A percentile compares a stretch with the other conserved stretches of the same genome.
Conservation (phyloP, 1,284 basidiomycete genomes). For the Thelephora terrestris region DNA sequence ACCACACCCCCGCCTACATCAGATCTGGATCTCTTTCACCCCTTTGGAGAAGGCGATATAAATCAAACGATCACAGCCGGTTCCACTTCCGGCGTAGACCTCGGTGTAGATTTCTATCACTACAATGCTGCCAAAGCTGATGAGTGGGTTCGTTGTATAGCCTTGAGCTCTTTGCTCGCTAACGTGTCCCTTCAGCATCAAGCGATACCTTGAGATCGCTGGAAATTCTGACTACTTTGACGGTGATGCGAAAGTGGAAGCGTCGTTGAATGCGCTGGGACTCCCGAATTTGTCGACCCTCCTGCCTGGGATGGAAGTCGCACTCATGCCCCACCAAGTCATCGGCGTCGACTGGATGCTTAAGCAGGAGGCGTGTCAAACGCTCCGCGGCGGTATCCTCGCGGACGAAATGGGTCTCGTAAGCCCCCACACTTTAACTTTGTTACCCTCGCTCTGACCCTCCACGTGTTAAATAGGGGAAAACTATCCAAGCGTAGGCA, state of each 20-base stretch:
- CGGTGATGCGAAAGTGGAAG: constrained; percentile 41
- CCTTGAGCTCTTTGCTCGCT: neutral
- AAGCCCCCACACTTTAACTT: constrained; percentile 23
- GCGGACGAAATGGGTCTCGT: constrained; percentile 71
- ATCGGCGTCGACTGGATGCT: constrained; percentile 63
- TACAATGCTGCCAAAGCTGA: constrained; percentile 28
- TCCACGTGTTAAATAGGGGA: neutral
- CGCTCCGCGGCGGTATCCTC: constrained; percentile 48
- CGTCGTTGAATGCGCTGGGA: constrained; percentile 34
- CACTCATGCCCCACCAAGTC: constrained; percentile 54
- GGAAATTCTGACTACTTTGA: constrained; percentile 48
- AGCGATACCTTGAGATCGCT: constrained; percentile 42
- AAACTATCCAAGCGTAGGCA: constrained; percentile 38
- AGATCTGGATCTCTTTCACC: too few relatives aligned
- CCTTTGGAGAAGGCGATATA: too few relatives aligned
- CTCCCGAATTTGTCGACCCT: constrained; percentile 29
- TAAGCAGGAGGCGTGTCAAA: constrained; percentile 36
- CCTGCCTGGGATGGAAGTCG: constrained; percentile 42
- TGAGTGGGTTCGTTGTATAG: constrained; percentile 29
- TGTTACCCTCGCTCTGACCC: neutral
- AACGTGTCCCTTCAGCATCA: constrained; percentile 27
- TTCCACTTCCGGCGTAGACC: constrained; percentile 20
- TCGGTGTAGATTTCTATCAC: constrained; percentile 25
- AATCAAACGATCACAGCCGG: too few relatives aligned
- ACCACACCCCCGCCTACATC: too few relatives aligned